Conservation (phyloP, 192 early-diverging fungal genomes). For the Phycomyces blakesleeanus region DNA sequence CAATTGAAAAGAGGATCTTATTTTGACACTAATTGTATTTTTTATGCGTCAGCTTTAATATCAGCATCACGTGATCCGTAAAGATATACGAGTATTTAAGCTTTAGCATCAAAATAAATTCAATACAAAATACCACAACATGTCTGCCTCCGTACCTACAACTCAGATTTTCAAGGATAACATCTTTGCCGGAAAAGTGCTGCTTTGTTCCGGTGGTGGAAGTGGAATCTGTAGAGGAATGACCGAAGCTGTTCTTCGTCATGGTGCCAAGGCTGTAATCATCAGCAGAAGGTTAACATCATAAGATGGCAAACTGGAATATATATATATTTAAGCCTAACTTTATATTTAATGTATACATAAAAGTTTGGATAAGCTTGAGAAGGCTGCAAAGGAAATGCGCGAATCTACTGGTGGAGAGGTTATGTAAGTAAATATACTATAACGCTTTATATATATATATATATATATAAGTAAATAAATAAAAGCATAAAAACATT, state of each 20-base stretch:
- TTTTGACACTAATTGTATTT: too few relatives aligned
- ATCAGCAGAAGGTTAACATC: constrained; percentile 50
- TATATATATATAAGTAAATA: neutral
- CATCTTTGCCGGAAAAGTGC: constrained; percentile 32
- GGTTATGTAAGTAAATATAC: constrained; percentile 34
- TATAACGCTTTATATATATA: constrained; percentile 5
- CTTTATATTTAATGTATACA: neutral
- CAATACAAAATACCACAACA: neutral
- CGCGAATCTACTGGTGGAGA: constrained; percentile 52
- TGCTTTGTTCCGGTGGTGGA: constrained; percentile 51
- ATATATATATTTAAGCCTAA: neutral
- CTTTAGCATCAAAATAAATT: neutral
- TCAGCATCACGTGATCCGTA: too few relatives aligned
- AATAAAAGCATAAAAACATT: neutral
- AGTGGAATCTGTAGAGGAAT: constrained; percentile 68
- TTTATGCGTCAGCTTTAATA: too few relatives aligned
- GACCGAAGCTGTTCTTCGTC: constrained; percentile 59
- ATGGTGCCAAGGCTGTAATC: constrained; percentile 60
- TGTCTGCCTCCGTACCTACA: constrained; percentile 19
- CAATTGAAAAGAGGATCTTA: too few relatives aligned
- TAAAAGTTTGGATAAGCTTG: constrained; percentile 51
- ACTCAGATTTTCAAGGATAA: constrained; percentile 33
- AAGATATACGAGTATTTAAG: neutral
- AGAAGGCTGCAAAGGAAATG: constrained; percentile 64
- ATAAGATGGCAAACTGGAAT: neutral